phyloP scores from a whole-genome alignment of 768 basidiomycete species.

The Mycena leptocephala region DNA sequence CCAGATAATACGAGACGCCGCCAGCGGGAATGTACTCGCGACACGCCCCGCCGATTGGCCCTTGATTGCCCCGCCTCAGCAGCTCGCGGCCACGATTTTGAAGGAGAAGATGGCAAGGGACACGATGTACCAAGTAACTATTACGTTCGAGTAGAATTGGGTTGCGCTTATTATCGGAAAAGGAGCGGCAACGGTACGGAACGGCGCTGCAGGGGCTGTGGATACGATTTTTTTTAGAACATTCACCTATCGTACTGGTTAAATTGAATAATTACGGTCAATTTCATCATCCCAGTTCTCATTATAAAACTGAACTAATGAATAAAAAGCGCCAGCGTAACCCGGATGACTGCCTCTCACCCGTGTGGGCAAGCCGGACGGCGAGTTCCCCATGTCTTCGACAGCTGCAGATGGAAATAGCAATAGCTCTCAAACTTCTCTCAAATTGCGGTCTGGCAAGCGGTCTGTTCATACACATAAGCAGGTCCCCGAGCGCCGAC shows the following conservation, averaged over 20 bases:
- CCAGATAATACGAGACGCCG: slow-evolving; percentile 21
- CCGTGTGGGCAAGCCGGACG: too few relatives aligned
- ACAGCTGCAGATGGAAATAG: too few relatives aligned
- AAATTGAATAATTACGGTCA: not conserved
- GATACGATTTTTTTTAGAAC: not conserved
- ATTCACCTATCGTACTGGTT: slow-evolving; percentile 8
- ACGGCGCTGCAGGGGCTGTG: slow-evolving; percentile 1
- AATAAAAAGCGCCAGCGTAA: not conserved
- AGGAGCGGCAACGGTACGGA: not conserved
- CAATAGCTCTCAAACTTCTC: too few relatives aligned
- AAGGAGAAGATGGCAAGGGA: slow-evolving; percentile 28
- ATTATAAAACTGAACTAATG: not conserved
- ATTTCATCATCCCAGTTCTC: not conserved
- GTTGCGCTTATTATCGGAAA: not conserved
- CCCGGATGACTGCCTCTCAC: not conserved
- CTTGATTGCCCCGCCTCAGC: slow-evolving; percentile 18
- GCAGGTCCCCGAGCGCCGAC: too few relatives aligned
- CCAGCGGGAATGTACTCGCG: slow-evolving; percentile 20
- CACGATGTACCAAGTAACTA: not conserved
- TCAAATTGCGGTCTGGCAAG: too few relatives aligned
- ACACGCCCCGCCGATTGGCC: slow-evolving; percentile 17
- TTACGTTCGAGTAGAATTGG: slow-evolving; percentile 11
- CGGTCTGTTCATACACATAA: too few relatives aligned
- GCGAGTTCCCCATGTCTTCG: too few relatives aligned
- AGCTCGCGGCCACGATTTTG: slow-evolving; percentile 26